Evolutionary conservation across 2,329 filamentous ascomycete genomes (phyloP), one percentile per base, ranked within the genome.

Genomic region (Elsinoe perseae): DNA sequence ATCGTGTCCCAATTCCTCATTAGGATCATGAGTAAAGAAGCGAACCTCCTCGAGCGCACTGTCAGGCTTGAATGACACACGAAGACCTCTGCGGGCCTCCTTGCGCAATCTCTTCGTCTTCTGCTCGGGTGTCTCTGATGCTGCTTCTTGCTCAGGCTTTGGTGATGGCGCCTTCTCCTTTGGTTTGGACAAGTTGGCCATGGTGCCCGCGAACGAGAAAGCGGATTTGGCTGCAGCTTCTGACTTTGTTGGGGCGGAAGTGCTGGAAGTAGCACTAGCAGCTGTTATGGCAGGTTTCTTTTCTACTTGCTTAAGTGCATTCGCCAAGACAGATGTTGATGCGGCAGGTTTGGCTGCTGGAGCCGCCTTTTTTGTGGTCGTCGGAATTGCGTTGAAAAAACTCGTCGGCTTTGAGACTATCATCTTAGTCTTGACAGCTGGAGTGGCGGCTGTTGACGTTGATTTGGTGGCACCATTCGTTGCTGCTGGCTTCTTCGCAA

Each of bases 51-150:
- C 83, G 27, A 92, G 76, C 27, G 82, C 79, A 16, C 79, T 73
- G 50, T 85, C 86, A 0, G 82, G 77, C 65, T 84, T 87, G 77
- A 86, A 92, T 5, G 73, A 79, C 4, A 92, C 87, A 10, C 83
- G 79, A 20, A 90, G 73, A 60, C 85, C 82, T 32, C 85, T 79
- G 50, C 87, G 80, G 58, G 81, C 78, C 66, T 90, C 86, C 64
- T 89, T 90, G 32, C 86, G 81, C 3, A 89, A 72, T 9, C 87
- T 80, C 64, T 82, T 86, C 1, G 77, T 73, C 63, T 77, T 83
- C 65, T 89, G 79, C 63, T 87, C 84, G 0, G 82, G 73, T 0
- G 84, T 89, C 67, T 91, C 87, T 0, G 77, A 73, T 0, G 75
- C 71, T 61, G 82, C 80, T 0, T 77, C 71, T 57, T 80, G 78